Conservation (phyloP, 257 asterid species). For the Craterostigma plantagineum region DNA sequence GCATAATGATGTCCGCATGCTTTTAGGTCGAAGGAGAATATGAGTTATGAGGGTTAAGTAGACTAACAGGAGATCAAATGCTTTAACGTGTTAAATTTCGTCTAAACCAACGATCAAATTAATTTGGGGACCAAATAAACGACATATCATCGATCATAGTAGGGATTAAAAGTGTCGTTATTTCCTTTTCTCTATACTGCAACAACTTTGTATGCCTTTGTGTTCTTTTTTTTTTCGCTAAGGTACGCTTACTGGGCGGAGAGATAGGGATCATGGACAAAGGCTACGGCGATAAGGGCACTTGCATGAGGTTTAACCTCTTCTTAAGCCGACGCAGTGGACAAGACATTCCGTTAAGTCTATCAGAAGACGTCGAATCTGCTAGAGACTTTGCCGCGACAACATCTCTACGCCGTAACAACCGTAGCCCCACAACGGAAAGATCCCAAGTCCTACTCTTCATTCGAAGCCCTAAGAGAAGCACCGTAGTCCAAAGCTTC, state of each 20-base stretch:
- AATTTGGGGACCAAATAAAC: no score
- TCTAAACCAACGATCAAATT: no score
- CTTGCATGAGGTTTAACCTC: slow-evolving; percentile 35
- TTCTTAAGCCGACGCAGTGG: slow-evolving; percentile 9
- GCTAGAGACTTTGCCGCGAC: slow-evolving; percentile 10
- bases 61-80: no score
- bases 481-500: slow-evolving; percentile 21
- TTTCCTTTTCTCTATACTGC: no score
- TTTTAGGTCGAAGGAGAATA: no score
- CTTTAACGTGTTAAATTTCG: no score
- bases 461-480: slow-evolving; percentile 28
- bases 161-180: no score
- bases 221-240: no score
- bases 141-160: no score
- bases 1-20: no score
- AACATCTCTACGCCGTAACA: slow-evolving; percentile 20
- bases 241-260: slow-evolving; percentile 71
- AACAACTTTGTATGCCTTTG: no score
- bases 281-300: slow-evolving; percentile 35
- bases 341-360: not conserved
- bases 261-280: slow-evolving; percentile 47
- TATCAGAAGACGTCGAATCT: not conserved
- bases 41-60: no score
- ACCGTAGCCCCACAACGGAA: slow-evolving; percentile 19
- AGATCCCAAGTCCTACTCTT: slow-evolving; percentile 40